A percentile compares a stretch with the other conserved stretches of the same genome.
Evolutionary conservation across 208 protist genomes (phyloP).

Genomic region (Blechomonas ayalai): DNA sequence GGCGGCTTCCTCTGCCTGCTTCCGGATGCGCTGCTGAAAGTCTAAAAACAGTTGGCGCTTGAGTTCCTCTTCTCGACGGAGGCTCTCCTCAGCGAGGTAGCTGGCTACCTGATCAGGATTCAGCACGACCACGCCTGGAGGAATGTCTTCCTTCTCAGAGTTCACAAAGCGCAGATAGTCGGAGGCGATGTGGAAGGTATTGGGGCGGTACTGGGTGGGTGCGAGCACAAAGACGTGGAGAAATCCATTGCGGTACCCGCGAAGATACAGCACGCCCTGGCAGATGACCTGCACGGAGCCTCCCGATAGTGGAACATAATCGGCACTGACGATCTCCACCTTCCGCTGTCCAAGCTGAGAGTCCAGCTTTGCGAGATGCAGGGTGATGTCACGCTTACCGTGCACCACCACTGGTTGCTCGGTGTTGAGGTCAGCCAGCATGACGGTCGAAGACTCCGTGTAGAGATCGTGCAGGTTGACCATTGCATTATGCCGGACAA

Average conservation of each 20-base stretch:
- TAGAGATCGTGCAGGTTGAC: conserved; percentile 55
- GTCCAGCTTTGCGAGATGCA: conserved; percentile 50
- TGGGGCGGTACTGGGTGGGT: conserved; percentile 58
- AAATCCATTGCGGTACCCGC: conserved; percentile 42
- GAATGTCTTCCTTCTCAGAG: conserved; percentile 61
- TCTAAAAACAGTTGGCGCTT: conserved; percentile 16
- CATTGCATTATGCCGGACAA: conserved; percentile 45
- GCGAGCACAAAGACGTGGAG: conserved; percentile 75
- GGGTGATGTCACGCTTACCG: conserved; percentile 37
- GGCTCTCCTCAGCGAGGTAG: conserved; percentile 36
- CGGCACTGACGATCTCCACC: conserved; percentile 71
- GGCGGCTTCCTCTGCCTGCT: conserved; percentile 12
- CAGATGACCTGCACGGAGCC: conserved; percentile 58
- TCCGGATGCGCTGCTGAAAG: conserved; percentile 22
- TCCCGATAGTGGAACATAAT: conserved; percentile 57
- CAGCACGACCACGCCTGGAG: conserved; percentile 52
- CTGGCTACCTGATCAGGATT: conserved; percentile 48
- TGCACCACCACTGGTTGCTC: conserved; percentile 30
- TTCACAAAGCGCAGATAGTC: conserved; percentile 78
- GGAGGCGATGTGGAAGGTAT: conserved; percentile 76
- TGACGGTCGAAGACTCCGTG: conserved; percentile 45
- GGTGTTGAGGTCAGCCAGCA: conserved; percentile 48
- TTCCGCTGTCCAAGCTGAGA: conserved; percentile 50
- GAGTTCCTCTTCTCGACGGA: conserved; percentile 21
- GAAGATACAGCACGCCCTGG: conserved; percentile 66